phyloP scores from a whole-genome alignment of 2,329 filamentous ascomycete genomes.

The Chalaropsis thielavioides region DNA sequence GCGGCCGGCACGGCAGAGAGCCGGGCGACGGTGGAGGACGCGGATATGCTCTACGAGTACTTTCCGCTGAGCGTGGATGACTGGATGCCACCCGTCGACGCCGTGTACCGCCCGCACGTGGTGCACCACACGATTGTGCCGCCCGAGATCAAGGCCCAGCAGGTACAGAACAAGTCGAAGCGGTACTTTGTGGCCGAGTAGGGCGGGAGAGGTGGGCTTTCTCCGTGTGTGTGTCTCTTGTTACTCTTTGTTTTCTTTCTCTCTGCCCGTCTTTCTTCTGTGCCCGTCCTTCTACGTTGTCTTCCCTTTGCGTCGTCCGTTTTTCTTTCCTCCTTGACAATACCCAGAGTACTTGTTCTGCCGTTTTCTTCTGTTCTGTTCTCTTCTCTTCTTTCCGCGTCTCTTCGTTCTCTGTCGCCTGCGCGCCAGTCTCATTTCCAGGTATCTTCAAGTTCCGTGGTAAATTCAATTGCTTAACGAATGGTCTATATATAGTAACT shows the following conservation, averaged over 20 bases:
- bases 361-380: background rate
- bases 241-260: background rate
- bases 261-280: background rate
- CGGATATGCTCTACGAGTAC: constrained; percentile 83
- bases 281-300: background rate
- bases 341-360: background rate
- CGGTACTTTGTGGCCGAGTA: constrained; percentile 57
- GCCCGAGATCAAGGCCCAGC: constrained; percentile 54
- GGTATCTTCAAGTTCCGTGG: background rate
- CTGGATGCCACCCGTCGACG: constrained; percentile 82
- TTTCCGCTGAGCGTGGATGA: constrained; percentile 85
- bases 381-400: background rate
- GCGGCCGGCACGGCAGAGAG: constrained; percentile 24
- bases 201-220: constrained; percentile 16
- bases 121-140: constrained; percentile 74
- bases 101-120: constrained; percentile 80
- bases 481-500: constrained; percentile 4
- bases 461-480: constrained; percentile 7
- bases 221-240: constrained; percentile 18
- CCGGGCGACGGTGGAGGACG: constrained; percentile 56
- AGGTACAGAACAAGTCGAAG: constrained; percentile 51
- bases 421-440: background rate
- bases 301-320: constrained; percentile 14
- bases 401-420: background rate
- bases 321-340: background rate